phyloP scores from a whole-genome alignment of 345 rosid species.

The Populus euphratica region DNA sequence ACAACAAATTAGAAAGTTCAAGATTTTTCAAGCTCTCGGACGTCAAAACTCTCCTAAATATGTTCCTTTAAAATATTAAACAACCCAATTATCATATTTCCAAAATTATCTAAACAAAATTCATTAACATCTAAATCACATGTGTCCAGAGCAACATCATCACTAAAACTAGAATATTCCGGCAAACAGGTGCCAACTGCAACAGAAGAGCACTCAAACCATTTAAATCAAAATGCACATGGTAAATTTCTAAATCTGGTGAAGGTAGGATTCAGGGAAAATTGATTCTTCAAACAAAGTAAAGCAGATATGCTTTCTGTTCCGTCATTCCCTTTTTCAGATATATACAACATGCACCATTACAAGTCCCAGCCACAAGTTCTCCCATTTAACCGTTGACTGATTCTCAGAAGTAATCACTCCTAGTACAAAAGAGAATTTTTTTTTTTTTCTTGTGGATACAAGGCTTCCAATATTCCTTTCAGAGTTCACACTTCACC shows the following conservation, averaged over 20 bases:
- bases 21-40: neutral
- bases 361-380: neutral
- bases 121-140: neutral
- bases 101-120: neutral
- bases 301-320: neutral
- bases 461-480: too few species aligned
- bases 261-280: neutral
- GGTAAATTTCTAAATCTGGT: neutral
- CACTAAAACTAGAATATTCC: neutral
- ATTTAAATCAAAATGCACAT: neutral
- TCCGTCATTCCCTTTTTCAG: neutral
- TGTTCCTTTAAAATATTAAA: neutral
- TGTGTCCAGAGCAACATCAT: neutral
- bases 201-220: neutral
- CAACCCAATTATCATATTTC: neutral
- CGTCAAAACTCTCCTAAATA: neutral
- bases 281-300: too few species aligned
- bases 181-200: neutral
- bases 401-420: neutral
- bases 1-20: neutral
- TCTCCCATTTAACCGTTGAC: neutral
- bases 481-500: too few species aligned
- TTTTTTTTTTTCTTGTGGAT: neutral
- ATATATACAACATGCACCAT: neutral
- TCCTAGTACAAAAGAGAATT: neutral